Conservation (phyloP, 2,329 filamentous ascomycete species). For the Microascus cirrosus region DNA sequence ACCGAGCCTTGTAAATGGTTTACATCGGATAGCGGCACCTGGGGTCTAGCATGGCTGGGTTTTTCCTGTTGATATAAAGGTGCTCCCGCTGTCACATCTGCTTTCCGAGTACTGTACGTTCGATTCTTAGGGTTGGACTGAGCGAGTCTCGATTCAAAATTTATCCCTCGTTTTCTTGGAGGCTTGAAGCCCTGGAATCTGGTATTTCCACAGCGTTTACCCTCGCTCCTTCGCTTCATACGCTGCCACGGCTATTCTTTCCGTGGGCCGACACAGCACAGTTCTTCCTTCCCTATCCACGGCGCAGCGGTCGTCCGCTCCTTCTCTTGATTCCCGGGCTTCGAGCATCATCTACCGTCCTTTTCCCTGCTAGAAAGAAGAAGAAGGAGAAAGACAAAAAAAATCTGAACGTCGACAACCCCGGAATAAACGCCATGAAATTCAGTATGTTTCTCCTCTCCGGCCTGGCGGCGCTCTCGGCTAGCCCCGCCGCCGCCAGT, state of each 20-base stretch:
- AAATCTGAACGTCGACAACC: not conserved
- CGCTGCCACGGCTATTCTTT: not conserved
- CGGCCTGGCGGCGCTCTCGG: not conserved
- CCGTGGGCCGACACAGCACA: not conserved
- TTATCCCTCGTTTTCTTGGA: not conserved
- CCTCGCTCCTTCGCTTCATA: not conserved
- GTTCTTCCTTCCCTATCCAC: not conserved
- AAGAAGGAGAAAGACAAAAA: no score
- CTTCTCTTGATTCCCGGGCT: not conserved
- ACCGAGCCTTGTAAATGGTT: no score
- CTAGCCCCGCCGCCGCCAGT: conserved; percentile 11
- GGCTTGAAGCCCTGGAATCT: not conserved
- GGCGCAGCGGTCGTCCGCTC: not conserved
- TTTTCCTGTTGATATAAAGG: no score
- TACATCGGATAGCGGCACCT: no score
- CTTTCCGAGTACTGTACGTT: no score
- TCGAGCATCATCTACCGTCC: not conserved
- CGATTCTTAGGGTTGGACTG: no score
- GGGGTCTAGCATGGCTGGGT: no score
- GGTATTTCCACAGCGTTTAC: not conserved
- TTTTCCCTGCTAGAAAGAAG: not conserved
- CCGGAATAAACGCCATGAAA: not conserved
- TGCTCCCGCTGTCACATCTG: no score
- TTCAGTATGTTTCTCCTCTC: not conserved
- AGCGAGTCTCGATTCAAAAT: no score